phyloP scores from a whole-genome alignment of 139 green algal genomes.

The Chlorella sp. region DNA sequence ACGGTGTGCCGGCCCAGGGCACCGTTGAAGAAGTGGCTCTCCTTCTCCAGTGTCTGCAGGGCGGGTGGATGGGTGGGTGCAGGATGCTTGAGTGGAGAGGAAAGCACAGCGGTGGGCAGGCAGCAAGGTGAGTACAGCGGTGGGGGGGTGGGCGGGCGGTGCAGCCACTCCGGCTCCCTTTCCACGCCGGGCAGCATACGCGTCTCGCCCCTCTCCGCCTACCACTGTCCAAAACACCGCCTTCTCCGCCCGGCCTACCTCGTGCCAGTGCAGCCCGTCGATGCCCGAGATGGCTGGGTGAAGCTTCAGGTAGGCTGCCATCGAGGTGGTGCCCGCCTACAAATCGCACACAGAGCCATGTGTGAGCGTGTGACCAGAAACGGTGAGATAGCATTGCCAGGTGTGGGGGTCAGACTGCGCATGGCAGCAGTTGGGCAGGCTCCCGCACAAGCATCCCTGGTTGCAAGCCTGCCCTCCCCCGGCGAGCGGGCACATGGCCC shows the following conservation, averaged over 20 bases:
- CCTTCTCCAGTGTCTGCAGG: conserved; percentile 64
- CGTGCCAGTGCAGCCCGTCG: conserved; percentile 73
- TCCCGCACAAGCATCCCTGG: too few relatives aligned
- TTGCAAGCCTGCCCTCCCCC: too few relatives aligned
- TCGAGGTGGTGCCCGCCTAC: conserved; percentile 78
- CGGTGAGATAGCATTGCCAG: too few relatives aligned
- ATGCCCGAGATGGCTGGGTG: conserved; percentile 77
- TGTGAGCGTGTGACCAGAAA: neutral
- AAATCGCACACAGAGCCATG: neutral
- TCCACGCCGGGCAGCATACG: too few relatives aligned
- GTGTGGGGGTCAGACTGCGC: too few relatives aligned
- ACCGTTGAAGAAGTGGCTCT: conserved; percentile 83
- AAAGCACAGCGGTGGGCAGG: neutral
- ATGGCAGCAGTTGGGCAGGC: too few relatives aligned
- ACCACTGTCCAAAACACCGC: too few relatives aligned
- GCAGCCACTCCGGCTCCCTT: too few relatives aligned
- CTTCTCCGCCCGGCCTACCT: conserved; percentile 24
- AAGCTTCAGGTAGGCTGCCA: conserved; percentile 70
- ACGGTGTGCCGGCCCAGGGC: conserved; percentile 62
- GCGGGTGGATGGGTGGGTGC: neutral
- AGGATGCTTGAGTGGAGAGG: neutral
- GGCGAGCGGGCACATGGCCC: too few relatives aligned
- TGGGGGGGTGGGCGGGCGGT: neutral
- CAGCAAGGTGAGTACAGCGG: neutral
- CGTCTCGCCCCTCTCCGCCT: too few relatives aligned